Evolutionary conservation across 805 yeast species (phyloP).

Genomic region (Candida sithepensis): DNA sequence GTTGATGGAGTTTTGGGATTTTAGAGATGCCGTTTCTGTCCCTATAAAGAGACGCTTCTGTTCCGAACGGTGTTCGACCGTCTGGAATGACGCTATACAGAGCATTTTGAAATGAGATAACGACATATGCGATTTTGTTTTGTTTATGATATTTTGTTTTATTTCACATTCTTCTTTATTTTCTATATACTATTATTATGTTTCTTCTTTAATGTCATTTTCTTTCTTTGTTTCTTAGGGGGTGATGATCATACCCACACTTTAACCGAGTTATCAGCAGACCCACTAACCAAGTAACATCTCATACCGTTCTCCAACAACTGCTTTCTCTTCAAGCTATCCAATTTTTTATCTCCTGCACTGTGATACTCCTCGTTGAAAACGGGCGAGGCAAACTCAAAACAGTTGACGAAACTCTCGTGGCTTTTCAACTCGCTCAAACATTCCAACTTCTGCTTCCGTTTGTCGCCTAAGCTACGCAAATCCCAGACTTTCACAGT

Average conservation of each 20-base stretch:
- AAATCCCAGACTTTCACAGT: constrained; percentile 77
- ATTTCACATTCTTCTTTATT: background rate
- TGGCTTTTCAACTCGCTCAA: constrained; percentile 48
- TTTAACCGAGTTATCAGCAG: constrained; percentile 52
- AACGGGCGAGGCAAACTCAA: constrained; percentile 52
- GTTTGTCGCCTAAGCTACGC: constrained; percentile 18
- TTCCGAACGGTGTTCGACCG: constrained; percentile 40
- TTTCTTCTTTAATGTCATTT: background rate
- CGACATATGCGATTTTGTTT: no score
- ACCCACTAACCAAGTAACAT: constrained; percentile 61
- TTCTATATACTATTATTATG: background rate
- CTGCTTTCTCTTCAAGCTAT: constrained; percentile 25
- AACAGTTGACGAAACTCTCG: constrained; percentile 69
- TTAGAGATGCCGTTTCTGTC: constrained; percentile 42
- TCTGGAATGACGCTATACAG: constrained; percentile 26
- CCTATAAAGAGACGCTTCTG: constrained; percentile 58
- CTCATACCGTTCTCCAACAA: constrained; percentile 47
- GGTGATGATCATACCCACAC: constrained; percentile 47
- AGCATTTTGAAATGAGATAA: constrained; percentile 1
- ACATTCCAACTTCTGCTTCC: constrained; percentile 31
- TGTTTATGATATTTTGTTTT: background rate
- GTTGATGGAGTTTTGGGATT: constrained; percentile 66
- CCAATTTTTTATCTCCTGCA: constrained; percentile 21
- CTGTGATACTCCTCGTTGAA: constrained; percentile 10
- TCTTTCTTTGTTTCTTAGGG: background rate